Evolutionary conservation across 306 rosid genomes (phyloP).

Genomic region (Cicer yamashitae): DNA sequence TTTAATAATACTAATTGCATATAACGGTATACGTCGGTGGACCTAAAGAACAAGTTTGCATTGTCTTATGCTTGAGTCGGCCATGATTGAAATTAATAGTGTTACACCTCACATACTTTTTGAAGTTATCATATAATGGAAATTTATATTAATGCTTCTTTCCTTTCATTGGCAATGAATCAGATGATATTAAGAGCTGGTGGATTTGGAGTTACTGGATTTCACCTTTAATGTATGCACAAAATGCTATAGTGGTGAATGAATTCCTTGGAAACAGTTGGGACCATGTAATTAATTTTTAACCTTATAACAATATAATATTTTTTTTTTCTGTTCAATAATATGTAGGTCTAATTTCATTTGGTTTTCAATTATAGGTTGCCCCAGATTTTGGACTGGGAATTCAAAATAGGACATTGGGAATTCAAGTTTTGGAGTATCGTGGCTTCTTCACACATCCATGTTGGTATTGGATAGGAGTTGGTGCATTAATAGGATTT

Average conservation of each 20-base stretch:
- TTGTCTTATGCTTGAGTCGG: not conserved
- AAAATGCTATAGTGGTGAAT: conserved; percentile 60
- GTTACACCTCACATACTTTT: not conserved
- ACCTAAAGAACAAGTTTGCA: not conserved
- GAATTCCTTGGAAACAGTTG: conserved; percentile 70
- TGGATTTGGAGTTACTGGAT: conserved; percentile 69
- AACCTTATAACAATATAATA: conserved; percentile 13
- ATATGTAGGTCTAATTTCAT: not conserved
- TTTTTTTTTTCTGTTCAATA: conserved; percentile 5
- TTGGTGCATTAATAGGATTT: conserved; percentile 56
- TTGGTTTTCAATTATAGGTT: conserved; percentile 42
- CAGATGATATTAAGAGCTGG: conserved; percentile 63
- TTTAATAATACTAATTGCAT: no score
- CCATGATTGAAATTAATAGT: not conserved
- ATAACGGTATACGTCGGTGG: not conserved
- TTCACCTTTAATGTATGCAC: conserved; percentile 68
- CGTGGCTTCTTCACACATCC: conserved; percentile 55
- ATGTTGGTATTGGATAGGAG: conserved; percentile 71
- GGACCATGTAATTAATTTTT: conserved; percentile 58
- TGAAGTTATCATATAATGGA: not conserved
- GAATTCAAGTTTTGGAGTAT: conserved; percentile 53
- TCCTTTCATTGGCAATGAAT: conserved; percentile 41
- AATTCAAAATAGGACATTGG: conserved; percentile 44
- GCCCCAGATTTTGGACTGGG: conserved; percentile 10
- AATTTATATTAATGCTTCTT: conserved; percentile 27